These are phyloP conservation scores for Ophiostoma perfectum DNA, from an alignment of 2,329 filamentous ascomycete genomes.

Conservation along the genomic window DNA sequence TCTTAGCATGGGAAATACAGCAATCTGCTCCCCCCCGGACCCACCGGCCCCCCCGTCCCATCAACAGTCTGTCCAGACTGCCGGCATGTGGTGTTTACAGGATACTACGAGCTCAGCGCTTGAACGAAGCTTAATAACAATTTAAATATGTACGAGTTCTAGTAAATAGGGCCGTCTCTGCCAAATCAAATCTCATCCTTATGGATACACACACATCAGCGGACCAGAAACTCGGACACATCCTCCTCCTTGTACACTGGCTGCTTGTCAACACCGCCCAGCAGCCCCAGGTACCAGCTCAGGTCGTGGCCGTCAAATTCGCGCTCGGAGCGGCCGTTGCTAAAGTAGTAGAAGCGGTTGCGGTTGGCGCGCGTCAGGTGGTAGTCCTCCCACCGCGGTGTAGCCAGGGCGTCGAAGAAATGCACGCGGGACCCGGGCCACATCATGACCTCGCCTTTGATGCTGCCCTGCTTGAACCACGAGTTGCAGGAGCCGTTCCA, in stretches of 20 bases:
- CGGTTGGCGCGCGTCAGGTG: slow-evolving; percentile 33
- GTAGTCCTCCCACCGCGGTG: slow-evolving; percentile 47
- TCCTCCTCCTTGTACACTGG: slow-evolving; percentile 18
- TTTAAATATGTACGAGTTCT: too few relatives aligned
- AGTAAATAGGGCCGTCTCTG: too few relatives aligned
- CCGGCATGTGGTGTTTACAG: too few relatives aligned
- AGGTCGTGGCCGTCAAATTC: slow-evolving; percentile 38
- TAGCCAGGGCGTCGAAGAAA: slow-evolving; percentile 47
- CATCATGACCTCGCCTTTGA: slow-evolving; percentile 42
- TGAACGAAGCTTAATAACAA: too few relatives aligned
- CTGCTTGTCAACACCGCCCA: slow-evolving; percentile 19
- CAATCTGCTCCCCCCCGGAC: too few relatives aligned
- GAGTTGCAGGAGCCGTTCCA: slow-evolving; percentile 45
- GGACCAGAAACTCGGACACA: slow-evolving; percentile 13
- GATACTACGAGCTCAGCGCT: too few relatives aligned
- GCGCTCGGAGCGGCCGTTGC: slow-evolving; percentile 46
- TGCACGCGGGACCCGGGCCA: slow-evolving; percentile 47
- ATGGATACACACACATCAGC: not conserved
- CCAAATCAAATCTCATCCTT: too few relatives aligned
- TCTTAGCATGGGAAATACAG: too few relatives aligned
- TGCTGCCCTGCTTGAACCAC: slow-evolving; percentile 46
- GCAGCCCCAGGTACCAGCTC: slow-evolving; percentile 38
- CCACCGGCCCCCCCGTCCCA: too few relatives aligned
- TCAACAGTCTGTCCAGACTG: too few relatives aligned
- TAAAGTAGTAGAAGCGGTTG: slow-evolving; percentile 47